These are phyloP conservation scores for Botrytis porri DNA, from an alignment of 2,329 filamentous ascomycete genomes.

Conservation along the genomic window DNA sequence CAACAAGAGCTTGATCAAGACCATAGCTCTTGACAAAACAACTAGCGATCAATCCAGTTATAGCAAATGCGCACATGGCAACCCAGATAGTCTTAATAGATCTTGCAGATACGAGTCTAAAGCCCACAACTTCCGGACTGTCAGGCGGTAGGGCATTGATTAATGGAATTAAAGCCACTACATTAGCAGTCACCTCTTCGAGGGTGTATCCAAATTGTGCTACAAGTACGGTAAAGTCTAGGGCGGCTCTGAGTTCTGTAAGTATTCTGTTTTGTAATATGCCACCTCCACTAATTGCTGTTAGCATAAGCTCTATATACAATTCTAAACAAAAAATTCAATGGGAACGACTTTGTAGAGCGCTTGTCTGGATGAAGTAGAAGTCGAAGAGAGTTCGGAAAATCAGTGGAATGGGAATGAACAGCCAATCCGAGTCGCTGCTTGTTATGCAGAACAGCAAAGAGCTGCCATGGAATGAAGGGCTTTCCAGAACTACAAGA, in stretches of 20 bases:
- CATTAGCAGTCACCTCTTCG: neutral
- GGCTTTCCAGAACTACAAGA: neutral
- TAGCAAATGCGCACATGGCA: constrained; percentile 49
- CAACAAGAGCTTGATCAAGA: constrained; percentile 44
- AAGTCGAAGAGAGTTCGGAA: neutral
- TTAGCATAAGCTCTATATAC: neutral
- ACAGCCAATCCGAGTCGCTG: neutral
- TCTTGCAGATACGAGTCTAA: constrained; percentile 46
- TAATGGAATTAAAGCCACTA: neutral
- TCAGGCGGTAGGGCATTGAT: neutral
- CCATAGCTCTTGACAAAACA: constrained; percentile 47
- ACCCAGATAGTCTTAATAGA: constrained; percentile 53
- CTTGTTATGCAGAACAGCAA: neutral
- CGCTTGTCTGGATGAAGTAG: neutral
- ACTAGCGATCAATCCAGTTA: constrained; percentile 46
- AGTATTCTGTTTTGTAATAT: neutral
- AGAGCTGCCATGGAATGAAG: neutral
- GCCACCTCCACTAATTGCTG: neutral
- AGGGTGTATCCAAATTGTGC: neutral
- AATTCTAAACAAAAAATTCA: neutral
- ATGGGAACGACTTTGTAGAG: neutral
- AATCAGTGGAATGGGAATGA: neutral
- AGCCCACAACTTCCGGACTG: neutral
- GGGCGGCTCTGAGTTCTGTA: neutral
- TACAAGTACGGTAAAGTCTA: neutral